phyloP scores from a whole-genome alignment of 23 red algal species.

The Gracilaria gracilis region DNA sequence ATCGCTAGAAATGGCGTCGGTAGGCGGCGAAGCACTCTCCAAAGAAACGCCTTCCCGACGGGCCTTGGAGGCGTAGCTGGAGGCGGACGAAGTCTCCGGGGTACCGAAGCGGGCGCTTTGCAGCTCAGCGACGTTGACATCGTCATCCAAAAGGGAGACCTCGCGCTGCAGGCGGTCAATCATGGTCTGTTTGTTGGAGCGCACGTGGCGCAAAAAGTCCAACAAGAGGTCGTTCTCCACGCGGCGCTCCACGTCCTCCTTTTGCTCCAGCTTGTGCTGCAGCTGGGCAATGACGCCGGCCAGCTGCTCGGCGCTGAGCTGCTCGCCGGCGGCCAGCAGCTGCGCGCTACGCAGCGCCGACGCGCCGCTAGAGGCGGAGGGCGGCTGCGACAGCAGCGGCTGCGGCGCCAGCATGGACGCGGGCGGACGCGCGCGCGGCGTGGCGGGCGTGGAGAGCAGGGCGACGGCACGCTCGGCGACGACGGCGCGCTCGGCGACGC shows the following conservation, averaged over 20 bases:
- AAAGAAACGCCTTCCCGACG: neutral
- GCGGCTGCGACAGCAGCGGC: neutral
- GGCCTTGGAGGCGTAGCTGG: neutral
- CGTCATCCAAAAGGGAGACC: constrained; percentile 53
- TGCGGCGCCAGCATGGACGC: neutral
- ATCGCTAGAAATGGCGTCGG: neutral
- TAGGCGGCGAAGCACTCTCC: neutral
- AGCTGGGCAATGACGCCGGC: constrained; percentile 68
- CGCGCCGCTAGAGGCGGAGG: neutral
- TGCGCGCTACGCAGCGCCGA: neutral
- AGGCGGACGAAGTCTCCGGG: constrained; percentile 20
- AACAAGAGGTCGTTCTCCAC: constrained; percentile 68
- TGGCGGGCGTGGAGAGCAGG: neutral
- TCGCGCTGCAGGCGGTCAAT: constrained; percentile 61
- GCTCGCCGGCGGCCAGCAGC: constrained; percentile 58
- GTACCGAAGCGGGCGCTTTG: constrained; percentile 17
- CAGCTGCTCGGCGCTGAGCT: constrained; percentile 71
- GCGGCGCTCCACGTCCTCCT: constrained; percentile 54
- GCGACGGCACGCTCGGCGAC: constrained; percentile 28
- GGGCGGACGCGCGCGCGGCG: neutral
- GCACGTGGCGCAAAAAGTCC: constrained; percentile 77
- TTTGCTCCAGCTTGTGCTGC: constrained; percentile 72
- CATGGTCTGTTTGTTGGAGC: constrained; percentile 54
- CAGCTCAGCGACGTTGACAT: constrained; percentile 44
- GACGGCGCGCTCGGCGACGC: constrained; percentile 9